These are phyloP conservation scores for Debaryomyces tyrocola DNA, from an alignment of 805 yeast species.

Conservation along the genomic window DNA sequence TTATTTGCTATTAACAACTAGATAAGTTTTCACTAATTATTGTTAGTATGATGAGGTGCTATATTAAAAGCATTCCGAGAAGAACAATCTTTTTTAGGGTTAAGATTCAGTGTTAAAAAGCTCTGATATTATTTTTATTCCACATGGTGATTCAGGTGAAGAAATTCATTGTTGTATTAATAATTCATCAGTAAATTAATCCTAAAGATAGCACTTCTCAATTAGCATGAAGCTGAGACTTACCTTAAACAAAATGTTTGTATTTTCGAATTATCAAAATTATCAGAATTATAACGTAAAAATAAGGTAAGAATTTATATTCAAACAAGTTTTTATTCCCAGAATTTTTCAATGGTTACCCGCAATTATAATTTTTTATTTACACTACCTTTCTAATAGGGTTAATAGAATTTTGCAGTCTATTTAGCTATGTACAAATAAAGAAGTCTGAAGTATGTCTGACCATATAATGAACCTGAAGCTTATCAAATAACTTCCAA, in stretches of 20 bases:
- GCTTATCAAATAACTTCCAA: neutral
- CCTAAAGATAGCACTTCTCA: neutral
- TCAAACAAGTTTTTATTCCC: neutral
- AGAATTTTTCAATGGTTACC: neutral
- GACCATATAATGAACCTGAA: neutral
- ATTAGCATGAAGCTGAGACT: neutral
- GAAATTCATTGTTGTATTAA: constrained; percentile 51
- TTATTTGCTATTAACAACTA: too few relatives aligned
- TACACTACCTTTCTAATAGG: neutral
- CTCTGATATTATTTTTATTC: constrained; percentile 58
- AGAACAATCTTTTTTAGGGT: neutral
- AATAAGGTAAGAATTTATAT: neutral
- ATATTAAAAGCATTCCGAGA: neutral
- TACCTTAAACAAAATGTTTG: neutral
- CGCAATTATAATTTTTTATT: neutral
- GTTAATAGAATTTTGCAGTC: constrained; percentile 3
- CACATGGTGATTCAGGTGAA: constrained; percentile 66
- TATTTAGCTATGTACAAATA: neutral
- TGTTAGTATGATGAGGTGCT: neutral
- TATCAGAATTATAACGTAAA: neutral
- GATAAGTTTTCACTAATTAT: neutral
- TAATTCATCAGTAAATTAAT: constrained; percentile 29
- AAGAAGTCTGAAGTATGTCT: neutral
- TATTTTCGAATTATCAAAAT: too few relatives aligned
- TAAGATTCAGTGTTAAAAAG: constrained; percentile 66